Base-by-base conservation (phyloP, 139 green algal genomes). In the Chlamydomonas incerta region DNA sequence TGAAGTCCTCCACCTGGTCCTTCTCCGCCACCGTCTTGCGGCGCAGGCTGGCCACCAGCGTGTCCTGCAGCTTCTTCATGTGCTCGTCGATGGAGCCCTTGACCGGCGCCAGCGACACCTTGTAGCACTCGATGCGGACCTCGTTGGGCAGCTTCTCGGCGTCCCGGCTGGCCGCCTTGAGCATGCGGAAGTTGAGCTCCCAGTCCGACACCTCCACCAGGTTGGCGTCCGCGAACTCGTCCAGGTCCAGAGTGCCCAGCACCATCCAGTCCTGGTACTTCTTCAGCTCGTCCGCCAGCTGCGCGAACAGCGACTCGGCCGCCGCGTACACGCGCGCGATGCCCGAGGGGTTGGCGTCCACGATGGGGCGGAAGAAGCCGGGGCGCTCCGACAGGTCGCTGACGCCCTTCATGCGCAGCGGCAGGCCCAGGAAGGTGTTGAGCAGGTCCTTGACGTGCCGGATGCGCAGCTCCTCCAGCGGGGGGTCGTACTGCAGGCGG, bases 241-340 rank as follows among this genome's bases (percentile, higher is more conserved):
- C 95, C 46, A 97, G 73, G 73, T 95, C 90, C 14, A 94, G 87
- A 0, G 82, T 91, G 31, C 92, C 94, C 29, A 96, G 80, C 33
- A 92, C 92, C 70, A 96, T 75, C 95, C 95, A 98, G 62, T 96
- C 94, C 62, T 91, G 81, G 73, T 92, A 93, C 86, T 95, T 95
- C 70, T 93, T 94, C 21, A 94, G 83, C 90, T 97, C 94, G 15
- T 94, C 92, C 21, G 83, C 75, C 34, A 96, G 87, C 29, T 89
- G 74, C 11, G 50, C 82, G 62, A 96, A 95, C 66, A 96, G 85
- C 9, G 86, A 74, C 72, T 97, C 95, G 11, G 91, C 89, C 8
- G 89, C 89, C 0, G 92, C 89, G 75, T 97, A 96, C 55, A 96
- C 93, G 72, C 91, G 88, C 2, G 93, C 91, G 55, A 95, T 91